phyloP scores from a whole-genome alignment of 2,329 filamentous ascomycete species.

The Fusarium albidum region DNA sequence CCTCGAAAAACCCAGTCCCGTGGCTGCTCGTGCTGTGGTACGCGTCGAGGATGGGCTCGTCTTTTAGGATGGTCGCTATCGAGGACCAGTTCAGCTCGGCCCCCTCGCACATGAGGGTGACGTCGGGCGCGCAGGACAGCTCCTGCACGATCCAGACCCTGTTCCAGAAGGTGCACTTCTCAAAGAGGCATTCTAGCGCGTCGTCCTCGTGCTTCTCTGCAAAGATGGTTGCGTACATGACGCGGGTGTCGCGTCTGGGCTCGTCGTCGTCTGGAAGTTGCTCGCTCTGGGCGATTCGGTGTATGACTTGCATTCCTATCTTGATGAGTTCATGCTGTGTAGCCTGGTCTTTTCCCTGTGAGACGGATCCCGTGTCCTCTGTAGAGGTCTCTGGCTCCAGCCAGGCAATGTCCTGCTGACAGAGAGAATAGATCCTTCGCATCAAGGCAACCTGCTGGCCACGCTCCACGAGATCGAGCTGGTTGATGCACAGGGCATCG shows the following conservation, averaged over 20 bases:
- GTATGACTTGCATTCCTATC: constrained; percentile 4
- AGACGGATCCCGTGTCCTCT: accelerated
- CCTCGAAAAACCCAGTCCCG: accelerated
- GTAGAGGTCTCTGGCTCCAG: neutral
- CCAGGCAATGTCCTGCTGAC: constrained; percentile 22
- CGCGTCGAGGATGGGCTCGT: constrained; percentile 22
- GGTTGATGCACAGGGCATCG: constrained; percentile 30
- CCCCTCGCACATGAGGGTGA: constrained; percentile 7
- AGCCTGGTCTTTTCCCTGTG: neutral
- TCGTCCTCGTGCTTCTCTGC: accelerated
- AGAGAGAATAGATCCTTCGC: constrained; percentile 22
- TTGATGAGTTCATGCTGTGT: neutral
- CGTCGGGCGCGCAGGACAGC: constrained; percentile 3
- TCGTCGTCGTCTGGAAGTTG: neutral
- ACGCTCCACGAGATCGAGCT: constrained; percentile 12
- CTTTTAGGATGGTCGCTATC: constrained; percentile 1
- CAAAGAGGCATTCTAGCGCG: neutral
- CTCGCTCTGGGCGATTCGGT: neutral
- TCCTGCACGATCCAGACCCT: constrained; percentile 27
- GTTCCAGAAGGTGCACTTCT: neutral
- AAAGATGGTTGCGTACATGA: too few relatives aligned
- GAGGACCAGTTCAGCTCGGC: constrained; percentile 11
- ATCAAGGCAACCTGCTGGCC: constrained; percentile 15
- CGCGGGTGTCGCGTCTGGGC: neutral
- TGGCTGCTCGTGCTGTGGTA: constrained; percentile 10